Evolutionary conservation across 164 flowering plant genomes (phyloP), one percentile per base, ranked within the genome.

Genomic region (Umbilicus rupestris): DNA sequence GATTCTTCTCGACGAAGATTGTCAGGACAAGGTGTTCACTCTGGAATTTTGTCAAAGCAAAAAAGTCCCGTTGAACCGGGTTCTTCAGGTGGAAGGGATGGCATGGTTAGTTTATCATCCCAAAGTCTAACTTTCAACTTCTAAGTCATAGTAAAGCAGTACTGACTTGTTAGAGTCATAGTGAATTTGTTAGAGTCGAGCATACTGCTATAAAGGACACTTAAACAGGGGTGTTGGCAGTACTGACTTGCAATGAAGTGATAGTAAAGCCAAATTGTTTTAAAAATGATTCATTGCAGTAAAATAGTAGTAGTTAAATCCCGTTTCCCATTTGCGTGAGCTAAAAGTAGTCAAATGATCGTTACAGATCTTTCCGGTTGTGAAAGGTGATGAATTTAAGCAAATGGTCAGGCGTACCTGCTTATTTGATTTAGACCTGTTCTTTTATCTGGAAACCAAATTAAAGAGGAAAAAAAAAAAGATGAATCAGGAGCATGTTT

Each of bases 21-120:
- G 17, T 65, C 81, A 19, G 82, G 72, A 45, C 78, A 70, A 9
- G 30, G 60, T 41, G 24, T 74, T 46, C 77, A 70, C 70, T 26
- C 79, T 63, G 82, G 79, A 58, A 79, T 70, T 72, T 71, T 75
- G 31, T 66, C 80, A 1, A 82, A 75, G 74, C 83, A 85, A 73
- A 81, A 82, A 50, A 78, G 75, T 74, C 84, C 89, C 19, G 79
- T 78, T 69, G 72, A 78, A 29, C 76, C 69, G 67, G 84, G 82
- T 67, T 44, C 79, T 35, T 41, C 74, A 41, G 11, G 62, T 12
- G 52, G 77, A 65, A 85, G 74, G 71, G 89, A 83, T n/a, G 68
- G 80, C 42, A 59, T 77, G 82, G 89, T 85, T 47, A 65, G 74
- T 66, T 22, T 7, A 19, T 31, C 42, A 41, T 45, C 46, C 52